Percentiles rank a stretch among this genome's conserved stretches.
Conservation (phyloP, 495 filamentous ascomycete species). For the Aspergillus carlsbadensis region DNA sequence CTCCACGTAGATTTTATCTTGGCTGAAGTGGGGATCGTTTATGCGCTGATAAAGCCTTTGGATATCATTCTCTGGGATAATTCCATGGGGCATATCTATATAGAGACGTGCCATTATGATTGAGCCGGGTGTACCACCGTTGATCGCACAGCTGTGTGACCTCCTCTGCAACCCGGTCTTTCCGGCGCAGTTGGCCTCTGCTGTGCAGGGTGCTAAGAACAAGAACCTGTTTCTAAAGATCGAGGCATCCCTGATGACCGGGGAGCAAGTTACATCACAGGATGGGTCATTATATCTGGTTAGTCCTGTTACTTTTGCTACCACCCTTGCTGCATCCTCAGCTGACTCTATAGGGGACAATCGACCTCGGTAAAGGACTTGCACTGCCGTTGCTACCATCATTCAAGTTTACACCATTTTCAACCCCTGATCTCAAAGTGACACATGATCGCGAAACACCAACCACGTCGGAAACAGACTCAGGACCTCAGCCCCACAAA, state of each 20-base stretch:
- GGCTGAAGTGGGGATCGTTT: too few species aligned
- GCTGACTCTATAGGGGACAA: conserved; percentile 15
- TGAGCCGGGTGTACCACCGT: neutral
- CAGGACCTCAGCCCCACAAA: neutral
- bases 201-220: neutral
- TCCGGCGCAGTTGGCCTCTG: conserved; percentile 10
- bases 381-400: conserved; percentile 3
- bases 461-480: neutral
- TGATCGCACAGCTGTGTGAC: conserved; percentile 15
- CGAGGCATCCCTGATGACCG: conserved; percentile 7
- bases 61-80: too few species aligned
- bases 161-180: conserved; percentile 13
- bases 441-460: neutral
- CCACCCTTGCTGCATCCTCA: neutral
- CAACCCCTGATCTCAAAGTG: conserved; percentile 7
- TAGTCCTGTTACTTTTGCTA: neutral
- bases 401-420: neutral
- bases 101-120: too few species aligned
- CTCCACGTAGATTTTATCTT: conserved; percentile 15
- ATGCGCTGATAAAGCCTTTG: too few species aligned
- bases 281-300: conserved; percentile 3
- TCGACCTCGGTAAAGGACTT: conserved; percentile 12
- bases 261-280: neutral
- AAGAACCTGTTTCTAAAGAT: conserved; percentile 4
- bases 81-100: too few species aligned